These are phyloP conservation scores for Alternaria alternata DNA, from an alignment of 2,329 filamentous ascomycete species.

Conservation along the genomic window DNA sequence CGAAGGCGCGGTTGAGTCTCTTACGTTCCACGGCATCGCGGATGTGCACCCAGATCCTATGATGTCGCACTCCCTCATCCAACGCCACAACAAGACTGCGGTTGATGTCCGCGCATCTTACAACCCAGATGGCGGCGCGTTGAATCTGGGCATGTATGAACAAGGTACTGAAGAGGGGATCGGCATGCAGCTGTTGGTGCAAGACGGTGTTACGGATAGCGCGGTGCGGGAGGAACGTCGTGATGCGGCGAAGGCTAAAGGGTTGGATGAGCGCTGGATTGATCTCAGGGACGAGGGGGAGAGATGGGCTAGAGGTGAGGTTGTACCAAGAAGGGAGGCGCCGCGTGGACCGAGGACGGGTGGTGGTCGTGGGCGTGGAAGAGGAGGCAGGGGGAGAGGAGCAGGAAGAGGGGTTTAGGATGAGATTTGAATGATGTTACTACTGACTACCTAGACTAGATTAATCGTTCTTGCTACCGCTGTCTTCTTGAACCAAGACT, in stretches of 20 bases:
- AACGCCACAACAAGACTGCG: conserved; percentile 15
- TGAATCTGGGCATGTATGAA: conserved; percentile 58
- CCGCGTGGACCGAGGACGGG: conserved; percentile 18
- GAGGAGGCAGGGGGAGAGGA: conserved; percentile 25
- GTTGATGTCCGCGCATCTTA: conserved; percentile 44
- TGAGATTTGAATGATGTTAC: not conserved
- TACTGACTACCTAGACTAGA: not conserved
- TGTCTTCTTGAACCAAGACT: not conserved
- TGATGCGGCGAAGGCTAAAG: conserved; percentile 22
- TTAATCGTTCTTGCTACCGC: not conserved
- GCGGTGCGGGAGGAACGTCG: conserved; percentile 22
- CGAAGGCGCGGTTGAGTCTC: conserved; percentile 54
- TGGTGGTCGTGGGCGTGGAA: conserved; percentile 11
- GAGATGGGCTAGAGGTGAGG: conserved; percentile 27
- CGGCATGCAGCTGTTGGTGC: conserved; percentile 52
- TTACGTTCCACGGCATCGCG: conserved; percentile 54
- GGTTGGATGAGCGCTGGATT: conserved; percentile 53
- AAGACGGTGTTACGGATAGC: conserved; percentile 46
- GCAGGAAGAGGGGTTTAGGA: conserved; percentile 4
- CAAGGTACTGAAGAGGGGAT: conserved; percentile 47
- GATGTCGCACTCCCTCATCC: conserved; percentile 31
- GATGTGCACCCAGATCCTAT: conserved; percentile 56
- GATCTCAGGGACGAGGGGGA: conserved; percentile 37
- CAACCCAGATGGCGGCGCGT: conserved; percentile 47
- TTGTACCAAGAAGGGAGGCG: not conserved